Base-by-base conservation (phyloP, 345 rosid species). In the Cardamine chenopodiifolia region DNA sequence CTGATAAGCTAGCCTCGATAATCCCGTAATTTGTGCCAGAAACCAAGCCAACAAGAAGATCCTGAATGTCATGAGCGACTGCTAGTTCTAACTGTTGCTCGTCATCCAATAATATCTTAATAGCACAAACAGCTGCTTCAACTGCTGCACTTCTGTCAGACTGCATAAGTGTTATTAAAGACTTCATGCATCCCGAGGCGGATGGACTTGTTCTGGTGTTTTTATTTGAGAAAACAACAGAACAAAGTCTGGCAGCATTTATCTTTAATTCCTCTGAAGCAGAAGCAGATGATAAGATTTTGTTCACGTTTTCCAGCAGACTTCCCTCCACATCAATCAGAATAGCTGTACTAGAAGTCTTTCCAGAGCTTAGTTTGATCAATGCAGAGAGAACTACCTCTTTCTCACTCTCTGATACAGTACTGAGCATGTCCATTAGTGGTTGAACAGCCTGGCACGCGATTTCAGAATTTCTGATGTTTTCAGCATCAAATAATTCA, bases 371-470 rank as follows among this genome's bases (percentile, higher is more conserved):
- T 62, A 93, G 83, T 75, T 85, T 90, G 52, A 82, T 80, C 89
- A 93, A 82, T 73, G 93, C 85, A 75, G 83, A 71, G 76, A 93
- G 87, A 78, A 90, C 90, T 54, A 84, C 85, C 75, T 89, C 88
- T 78, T 86, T 92, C 80, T 90, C 98, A 67, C 82, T 83, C 82
- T 88, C 97, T 34, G 90, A 83, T 48, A 83, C 79, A 73, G 93
- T 76, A 74, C 75, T 78, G 55, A 93, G 92, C 88, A 90, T 93
- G 84, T 90, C 97, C 74, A 88, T 69, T 74, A 93, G 74, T 67
- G 98, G 98, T 66, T 88, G 96, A 75, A 86, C 75, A 62, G 98
- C 89, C 82, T 93, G 97, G 74, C 84, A 26, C 32, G 96, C 96
- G 44, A 83, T 61, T 62, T 89, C 98, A 22, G 90, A 82, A 68